phyloP scores from a whole-genome alignment of 1,284 basidiomycete genomes.

The Schizophyllum commune region DNA sequence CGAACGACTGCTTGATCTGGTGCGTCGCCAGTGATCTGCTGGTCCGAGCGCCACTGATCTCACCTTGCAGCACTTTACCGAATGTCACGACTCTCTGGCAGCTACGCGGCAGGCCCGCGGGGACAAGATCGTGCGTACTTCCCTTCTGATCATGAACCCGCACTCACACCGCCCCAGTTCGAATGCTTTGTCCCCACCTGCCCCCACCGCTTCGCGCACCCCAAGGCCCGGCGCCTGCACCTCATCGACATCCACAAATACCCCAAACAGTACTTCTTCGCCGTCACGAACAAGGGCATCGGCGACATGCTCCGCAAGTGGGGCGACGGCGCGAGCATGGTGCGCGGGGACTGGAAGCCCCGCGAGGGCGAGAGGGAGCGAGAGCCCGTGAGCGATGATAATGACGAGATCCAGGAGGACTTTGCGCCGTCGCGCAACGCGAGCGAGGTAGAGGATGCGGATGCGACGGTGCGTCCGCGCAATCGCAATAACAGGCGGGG shows the following conservation, averaged over 20 bases:
- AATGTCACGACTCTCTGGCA: conserved; percentile 81
- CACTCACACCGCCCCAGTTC: conserved; percentile 45
- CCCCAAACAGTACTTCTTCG: conserved; percentile 84
- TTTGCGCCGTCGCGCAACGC: conserved; percentile 12
- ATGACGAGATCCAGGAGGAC: conserved; percentile 12
- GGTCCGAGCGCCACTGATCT: conserved; percentile 7
- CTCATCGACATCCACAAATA: conserved; percentile 77
- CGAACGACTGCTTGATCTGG: conserved; percentile 66
- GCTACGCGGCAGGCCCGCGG: conserved; percentile 69
- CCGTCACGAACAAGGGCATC: conserved; percentile 82
- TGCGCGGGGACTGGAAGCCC: conserved; percentile 63
- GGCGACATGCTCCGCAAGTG: conserved; percentile 66
- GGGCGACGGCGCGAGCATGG: conserved; percentile 74
- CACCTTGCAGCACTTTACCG: conserved; percentile 64
- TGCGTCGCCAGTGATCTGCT: conserved; percentile 31
- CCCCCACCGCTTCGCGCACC: conserved; percentile 56
- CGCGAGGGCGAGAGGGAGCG: conserved; percentile 2
- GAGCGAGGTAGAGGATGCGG: conserved; percentile 8
- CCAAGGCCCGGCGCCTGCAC: conserved; percentile 75
- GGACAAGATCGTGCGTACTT: conserved; percentile 74
- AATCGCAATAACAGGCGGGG: neutral
- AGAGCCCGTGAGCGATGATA: neutral
- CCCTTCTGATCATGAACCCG: neutral
- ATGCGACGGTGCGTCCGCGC: conserved; percentile 8
- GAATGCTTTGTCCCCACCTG: conserved; percentile 72